phyloP scores from a whole-genome alignment of 495 filamentous ascomycete genomes.

The Penicillium riverlandense region DNA sequence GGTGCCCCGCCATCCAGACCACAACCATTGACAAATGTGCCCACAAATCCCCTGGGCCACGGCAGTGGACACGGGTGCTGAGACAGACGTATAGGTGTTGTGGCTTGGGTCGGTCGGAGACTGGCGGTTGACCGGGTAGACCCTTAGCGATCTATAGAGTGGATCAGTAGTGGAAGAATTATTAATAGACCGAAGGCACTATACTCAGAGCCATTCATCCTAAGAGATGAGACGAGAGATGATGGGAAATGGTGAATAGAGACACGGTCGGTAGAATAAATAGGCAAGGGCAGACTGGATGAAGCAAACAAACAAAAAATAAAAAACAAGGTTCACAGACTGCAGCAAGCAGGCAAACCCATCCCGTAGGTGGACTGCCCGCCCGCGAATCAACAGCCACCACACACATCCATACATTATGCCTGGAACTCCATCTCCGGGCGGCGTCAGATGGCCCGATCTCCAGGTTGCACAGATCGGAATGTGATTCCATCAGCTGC shows the following conservation, averaged over 20 bases:
- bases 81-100: neutral
- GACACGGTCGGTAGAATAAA: neutral
- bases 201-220: too few species aligned
- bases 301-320: neutral
- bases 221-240: neutral
- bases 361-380: too few species aligned
- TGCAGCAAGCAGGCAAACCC: neutral
- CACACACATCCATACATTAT: too few species aligned
- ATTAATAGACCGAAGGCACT: too few species aligned
- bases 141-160: too few species aligned
- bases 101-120: neutral
- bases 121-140: neutral
- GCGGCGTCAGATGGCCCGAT: too few species aligned
- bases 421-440: too few species aligned
- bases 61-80: neutral
- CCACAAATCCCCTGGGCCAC: constrained; percentile 7
- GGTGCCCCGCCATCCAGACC: constrained; percentile 11
- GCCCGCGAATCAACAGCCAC: too few species aligned
- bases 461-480: neutral
- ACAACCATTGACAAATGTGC: constrained; percentile 14
- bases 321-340: neutral
- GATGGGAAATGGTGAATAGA: neutral
- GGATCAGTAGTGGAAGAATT: too few species aligned
- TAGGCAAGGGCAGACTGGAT: neutral
- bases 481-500: neutral